Base-by-base conservation (phyloP, 371 early-diverging fungal genomes). In the Rhizopus delemar region DNA sequence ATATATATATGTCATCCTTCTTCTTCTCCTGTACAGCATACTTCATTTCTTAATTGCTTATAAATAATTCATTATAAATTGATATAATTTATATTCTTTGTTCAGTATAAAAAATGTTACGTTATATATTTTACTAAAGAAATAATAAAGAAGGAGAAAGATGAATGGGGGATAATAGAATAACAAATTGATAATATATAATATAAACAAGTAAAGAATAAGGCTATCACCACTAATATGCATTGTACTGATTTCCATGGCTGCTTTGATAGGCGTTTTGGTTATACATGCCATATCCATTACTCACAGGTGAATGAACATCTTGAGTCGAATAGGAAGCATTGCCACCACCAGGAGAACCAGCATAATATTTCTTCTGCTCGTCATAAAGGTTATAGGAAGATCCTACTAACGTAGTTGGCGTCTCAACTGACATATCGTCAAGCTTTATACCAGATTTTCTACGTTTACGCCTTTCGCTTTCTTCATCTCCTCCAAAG, bases 361-460 rank as follows among this genome's bases (percentile, higher is more conserved):
- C 56, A 55, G 51, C 51, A 13, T 57, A 48, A 34, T 48, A 57
- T 1, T 60, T 46, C 43, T 65, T 60, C n/a, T 56, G 66, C 36
- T 65, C 66, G 8, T 60, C 57, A 38, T 51, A 46, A 22, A 51
- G n/a, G 4, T 46, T 46, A 35, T 56, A 52, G 41, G 46, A 52
- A 15, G 53, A 52, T 11, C 63, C 63, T 8, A 57, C 63, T 15
- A 53, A 38, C 4, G 72, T 71, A n/a, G 70, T 69, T 5, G 75
- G 71, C 8, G 75, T 73, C 46, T 77, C 77, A 2, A 62, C 64
- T 15, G 72, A 65, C 60, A 63, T 63, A 36, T 79, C 77, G 45
- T 76, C 77, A n/a, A 79, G 39, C 31, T 67, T 65, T 51, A 79
- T 79, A 34, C 77, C 80, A 0, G 80, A 79, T 41, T 76, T 76